Conservation (phyloP, 2,329 filamentous ascomycete species). For the Pseudogymnoascus sp. region DNA sequence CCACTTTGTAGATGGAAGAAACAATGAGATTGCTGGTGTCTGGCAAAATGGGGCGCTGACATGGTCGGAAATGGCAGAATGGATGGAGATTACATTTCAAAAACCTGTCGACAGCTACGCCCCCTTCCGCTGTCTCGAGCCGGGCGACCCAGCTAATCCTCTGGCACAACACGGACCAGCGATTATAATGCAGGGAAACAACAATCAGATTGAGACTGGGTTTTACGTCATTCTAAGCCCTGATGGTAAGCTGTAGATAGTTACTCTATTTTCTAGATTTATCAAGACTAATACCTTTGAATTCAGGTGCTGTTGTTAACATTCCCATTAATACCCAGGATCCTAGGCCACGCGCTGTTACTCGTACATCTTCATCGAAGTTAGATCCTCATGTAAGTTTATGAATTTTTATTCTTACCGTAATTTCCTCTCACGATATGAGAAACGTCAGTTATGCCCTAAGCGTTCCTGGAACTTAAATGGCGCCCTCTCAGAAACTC, state of each 20-base stretch:
- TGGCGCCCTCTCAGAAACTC: conserved; percentile 35
- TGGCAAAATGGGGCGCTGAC: neutral
- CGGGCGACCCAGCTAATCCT: neutral
- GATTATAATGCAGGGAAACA: neutral
- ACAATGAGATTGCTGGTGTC: neutral
- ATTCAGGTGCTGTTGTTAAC: neutral
- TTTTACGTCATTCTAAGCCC: neutral
- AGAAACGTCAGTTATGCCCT: conserved; percentile 47
- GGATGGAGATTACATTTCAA: neutral
- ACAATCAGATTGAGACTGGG: neutral
- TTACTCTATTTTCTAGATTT: neutral
- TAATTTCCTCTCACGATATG: conserved; percentile 34
- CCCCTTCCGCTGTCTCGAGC: neutral
- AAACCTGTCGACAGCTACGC: neutral
- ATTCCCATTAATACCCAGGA: neutral
- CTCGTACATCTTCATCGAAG: neutral
- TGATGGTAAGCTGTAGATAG: neutral
- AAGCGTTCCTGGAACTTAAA: conserved; percentile 38
- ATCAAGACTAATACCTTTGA: neutral
- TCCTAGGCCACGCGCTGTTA: neutral
- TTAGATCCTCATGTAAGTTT: neutral
- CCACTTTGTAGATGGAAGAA: neutral
- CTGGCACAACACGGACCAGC: neutral
- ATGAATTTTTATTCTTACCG: neutral
- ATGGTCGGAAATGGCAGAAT: neutral